Evolutionary conservation across 2,329 filamentous ascomycete genomes (phyloP).

Genomic region (Aspergillus aculeatinus): DNA sequence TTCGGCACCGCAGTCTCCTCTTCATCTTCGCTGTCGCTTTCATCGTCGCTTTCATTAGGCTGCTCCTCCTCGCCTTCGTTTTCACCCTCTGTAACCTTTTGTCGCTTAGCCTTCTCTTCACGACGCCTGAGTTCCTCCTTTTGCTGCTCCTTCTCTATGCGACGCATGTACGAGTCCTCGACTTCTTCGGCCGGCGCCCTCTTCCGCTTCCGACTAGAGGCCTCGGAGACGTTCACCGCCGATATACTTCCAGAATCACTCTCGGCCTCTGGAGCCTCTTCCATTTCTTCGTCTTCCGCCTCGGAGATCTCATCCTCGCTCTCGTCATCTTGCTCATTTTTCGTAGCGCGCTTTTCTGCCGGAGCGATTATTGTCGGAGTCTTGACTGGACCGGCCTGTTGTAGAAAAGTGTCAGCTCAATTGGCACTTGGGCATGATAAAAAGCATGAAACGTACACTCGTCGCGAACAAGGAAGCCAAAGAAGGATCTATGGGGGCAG

Average conservation of each 20-base stretch:
- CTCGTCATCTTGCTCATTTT: slow-evolving; percentile 25
- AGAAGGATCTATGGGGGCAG: slow-evolving; percentile 66
- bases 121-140: slow-evolving; percentile 33
- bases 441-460: slow-evolving; percentile 59
- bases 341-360: slow-evolving; percentile 19
- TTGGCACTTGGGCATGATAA: neutral
- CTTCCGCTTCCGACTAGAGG: slow-evolving; percentile 52
- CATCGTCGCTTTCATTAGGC: slow-evolving; percentile 28
- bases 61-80: slow-evolving; percentile 44
- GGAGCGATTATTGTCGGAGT: slow-evolving; percentile 27
- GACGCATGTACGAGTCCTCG: slow-evolving; percentile 47
- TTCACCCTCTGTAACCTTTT: slow-evolving; percentile 52
- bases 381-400: slow-evolving; percentile 43
- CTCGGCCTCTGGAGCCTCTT: slow-evolving; percentile 45
- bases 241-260: slow-evolving; percentile 52
- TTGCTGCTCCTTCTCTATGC: slow-evolving; percentile 44
- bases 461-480: slow-evolving; percentile 69
- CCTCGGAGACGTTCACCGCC: slow-evolving; percentile 19
- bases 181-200: slow-evolving; percentile 50
- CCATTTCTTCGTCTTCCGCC: slow-evolving; percentile 38
- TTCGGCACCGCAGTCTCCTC: slow-evolving; percentile 29
- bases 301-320: slow-evolving; percentile 30
- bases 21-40: slow-evolving; percentile 36
- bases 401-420: slow-evolving; percentile 10
- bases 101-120: slow-evolving; percentile 39